A percentile compares a stretch with the other conserved stretches of the same genome.
phyloP scores from a whole-genome alignment of 2,329 filamentous ascomycete species.

The Xylaria sp. region DNA sequence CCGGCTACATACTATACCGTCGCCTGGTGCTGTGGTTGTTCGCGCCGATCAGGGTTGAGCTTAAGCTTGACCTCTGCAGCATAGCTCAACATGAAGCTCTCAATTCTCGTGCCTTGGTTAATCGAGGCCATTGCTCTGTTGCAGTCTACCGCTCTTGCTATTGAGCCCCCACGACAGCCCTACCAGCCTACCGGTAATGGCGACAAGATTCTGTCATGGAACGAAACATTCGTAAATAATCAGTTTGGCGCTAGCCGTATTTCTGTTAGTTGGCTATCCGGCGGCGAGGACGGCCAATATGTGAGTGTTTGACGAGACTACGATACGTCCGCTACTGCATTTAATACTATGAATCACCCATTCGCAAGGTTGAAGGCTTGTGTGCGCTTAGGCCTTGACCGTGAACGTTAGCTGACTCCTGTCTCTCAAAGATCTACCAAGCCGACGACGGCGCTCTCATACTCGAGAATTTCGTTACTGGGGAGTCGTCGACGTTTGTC shows the following conservation, averaged over 20 bases:
- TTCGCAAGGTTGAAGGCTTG: background rate
- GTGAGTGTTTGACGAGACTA: conserved; percentile 16
- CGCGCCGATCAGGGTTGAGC: background rate
- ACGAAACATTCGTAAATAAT: conserved; percentile 64
- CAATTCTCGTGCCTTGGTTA: conserved; percentile 22
- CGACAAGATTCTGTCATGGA: conserved; percentile 67
- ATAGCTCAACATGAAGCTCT: conserved; percentile 39
- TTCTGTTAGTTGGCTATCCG: conserved; percentile 67
- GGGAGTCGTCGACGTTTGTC: conserved; percentile 67
- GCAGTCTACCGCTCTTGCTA: conserved; percentile 47
- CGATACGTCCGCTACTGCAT: background rate
- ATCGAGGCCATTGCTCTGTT: conserved; percentile 39
- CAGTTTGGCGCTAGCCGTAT: conserved; percentile 59
- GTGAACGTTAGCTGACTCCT: conserved; percentile 16
- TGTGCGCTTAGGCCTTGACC: background rate
- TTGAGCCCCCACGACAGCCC: conserved; percentile 64
- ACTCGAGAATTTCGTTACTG: conserved; percentile 70
- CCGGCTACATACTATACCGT: background rate
- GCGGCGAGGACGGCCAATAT: conserved; percentile 70
- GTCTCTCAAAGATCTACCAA: conserved; percentile 56
- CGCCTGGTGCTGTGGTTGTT: conserved; percentile 3
- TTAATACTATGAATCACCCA: background rate
- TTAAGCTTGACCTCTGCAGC: conserved; percentile 1
- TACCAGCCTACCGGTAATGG: conserved; percentile 67
- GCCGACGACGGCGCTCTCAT: conserved; percentile 64